Evolutionary conservation across 306 rosid genomes (phyloP), one percentile per base, ranked within the genome.

Genomic region (Astragalus membranaceus): DNA sequence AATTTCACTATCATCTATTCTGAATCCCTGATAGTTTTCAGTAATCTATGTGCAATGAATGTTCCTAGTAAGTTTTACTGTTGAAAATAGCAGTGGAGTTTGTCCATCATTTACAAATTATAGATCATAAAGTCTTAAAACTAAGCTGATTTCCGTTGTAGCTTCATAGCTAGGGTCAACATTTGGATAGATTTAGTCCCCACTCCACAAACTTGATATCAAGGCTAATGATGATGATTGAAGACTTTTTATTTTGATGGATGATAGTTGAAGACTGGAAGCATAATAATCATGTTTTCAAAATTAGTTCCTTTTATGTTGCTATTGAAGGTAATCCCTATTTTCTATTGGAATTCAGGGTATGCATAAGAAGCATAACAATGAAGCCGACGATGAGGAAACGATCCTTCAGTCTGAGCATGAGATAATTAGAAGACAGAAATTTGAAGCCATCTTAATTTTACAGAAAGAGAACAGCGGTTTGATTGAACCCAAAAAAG

Each of bases 381-480:
- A 33, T 9, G 83, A 81, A 72, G 66, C 43, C 4, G 48, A 56
- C 14, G 78, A 67, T 13, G 63, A 76, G 41, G 83, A 85, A 70
- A 54, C 20, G 32, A 29, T 88, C 51, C 89, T 84, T 74, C 75
- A 79, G 60, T 87, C 88, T 33, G 85, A 83, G 68, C 26, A 64
- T 2, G 96, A 88, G 82, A 79, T 81, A 36, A 67, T 50, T 11
- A 78, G 94, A 77, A 84, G 89, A 69, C 72, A 87, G 41, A 89
- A 58, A 51, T 88, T 84, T 81, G 92, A 87, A 68, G 82, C 88
- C 71, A 57, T 80, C 70, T 69, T 85, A 51, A 81, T 72, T 78
- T 69, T 89, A 53, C 96, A 92, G 80, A 77, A 82, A 78, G 89
- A 87, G 67, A 87, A 79, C n/a, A 72, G 78, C 50, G 97, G 97